Percentiles rank a stretch among this genome's conserved stretches.
These are phyloP conservation scores for Ogataea nitratoaversa DNA, from an alignment of 805 yeast genomes.

Conservation along the genomic window DNA sequence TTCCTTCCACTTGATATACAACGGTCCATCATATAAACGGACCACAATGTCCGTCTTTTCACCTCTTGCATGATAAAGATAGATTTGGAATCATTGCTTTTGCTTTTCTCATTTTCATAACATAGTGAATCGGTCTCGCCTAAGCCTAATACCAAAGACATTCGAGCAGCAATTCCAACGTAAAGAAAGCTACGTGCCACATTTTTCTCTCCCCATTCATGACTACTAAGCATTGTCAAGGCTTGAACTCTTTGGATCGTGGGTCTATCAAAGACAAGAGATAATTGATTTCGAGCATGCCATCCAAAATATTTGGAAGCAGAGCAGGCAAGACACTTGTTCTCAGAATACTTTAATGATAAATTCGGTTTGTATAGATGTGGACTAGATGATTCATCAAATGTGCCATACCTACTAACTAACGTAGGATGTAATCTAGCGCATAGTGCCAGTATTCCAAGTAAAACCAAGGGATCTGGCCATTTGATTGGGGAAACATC, in stretches of 20 bases:
- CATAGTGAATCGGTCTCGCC: slow-evolving; percentile 19
- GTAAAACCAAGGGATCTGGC: slow-evolving; percentile 28
- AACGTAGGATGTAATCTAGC: slow-evolving; percentile 33
- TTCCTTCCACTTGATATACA: slow-evolving; percentile 35
- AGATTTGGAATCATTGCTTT: slow-evolving; percentile 1
- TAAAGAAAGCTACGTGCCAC: slow-evolving; percentile 35
- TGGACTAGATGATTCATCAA: slow-evolving; percentile 27
- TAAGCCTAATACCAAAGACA: slow-evolving; percentile 34
- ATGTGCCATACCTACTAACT: slow-evolving; percentile 31
- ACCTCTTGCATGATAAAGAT: slow-evolving; percentile 28
- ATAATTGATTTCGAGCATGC: slow-evolving; percentile 32
- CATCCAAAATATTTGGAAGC: slow-evolving; percentile 37
- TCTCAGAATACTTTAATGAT: slow-evolving; percentile 1
- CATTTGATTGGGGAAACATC: slow-evolving; percentile 6
- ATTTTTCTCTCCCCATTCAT: slow-evolving; percentile 39
- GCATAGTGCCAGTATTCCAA: slow-evolving; percentile 35
- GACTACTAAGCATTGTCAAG: slow-evolving; percentile 33
- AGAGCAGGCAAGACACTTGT: slow-evolving; percentile 22
- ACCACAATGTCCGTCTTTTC: slow-evolving; percentile 36
- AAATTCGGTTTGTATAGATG: slow-evolving; percentile 25
- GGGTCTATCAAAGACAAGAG: slow-evolving; percentile 35
- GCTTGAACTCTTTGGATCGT: slow-evolving; percentile 36
- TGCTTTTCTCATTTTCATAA: slow-evolving; percentile 11
- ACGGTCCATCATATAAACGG: slow-evolving; percentile 40
- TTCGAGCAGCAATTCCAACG: slow-evolving; percentile 37